Evolutionary conservation across 345 rosid genomes (phyloP), one percentile per base, ranked within the genome.

Genomic region (Citrus trifoliata): DNA sequence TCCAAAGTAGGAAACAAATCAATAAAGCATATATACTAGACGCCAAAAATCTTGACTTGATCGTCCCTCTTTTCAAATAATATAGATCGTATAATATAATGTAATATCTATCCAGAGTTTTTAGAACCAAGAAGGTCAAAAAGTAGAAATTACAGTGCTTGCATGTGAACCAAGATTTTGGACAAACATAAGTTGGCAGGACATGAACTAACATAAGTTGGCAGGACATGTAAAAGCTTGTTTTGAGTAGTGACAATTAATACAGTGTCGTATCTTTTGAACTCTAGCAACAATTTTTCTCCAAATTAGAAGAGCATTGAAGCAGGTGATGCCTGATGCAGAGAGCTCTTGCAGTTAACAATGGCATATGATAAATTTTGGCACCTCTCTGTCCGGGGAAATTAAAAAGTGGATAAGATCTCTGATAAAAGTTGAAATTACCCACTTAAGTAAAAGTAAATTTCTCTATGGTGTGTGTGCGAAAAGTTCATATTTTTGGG

Each of bases 151-250:
- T 28, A 27, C 2, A 40, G 13, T 62, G 64, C 28, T n/a, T 32
- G 71, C 79, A 76, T 76, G 79, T 76, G 79, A 76, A 76, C 72
- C 5, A 7, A 40, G 10, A n/a, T 75, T 75, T 76, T 64, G 71
- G 62, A 48, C 46, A 10, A 19, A 22, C 70, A 32, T 64, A 32
- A 56, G 30, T 76, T 66, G 79, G 71, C n/a, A n/a, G n/a, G n/a
- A n/a, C n/a, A n/a, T n/a, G n/a, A n/a, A n/a, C 33, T 32, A 10
- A 22, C 71, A 32, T 64, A 24, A 56, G 30, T 76, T 67, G 79
- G 72, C 48, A 76, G 64, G 53, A 53, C 66, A 13, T 55, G 71
- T 18, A 65, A n/a, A 65, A 6, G 12, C 32, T 27, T 35, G 24
- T 12, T 12, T 22, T 12, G 51, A 46, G 16, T 13, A 13, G 18